Conservation (phyloP, 495 filamentous ascomycete species). For the Neurospora terricola region DNA sequence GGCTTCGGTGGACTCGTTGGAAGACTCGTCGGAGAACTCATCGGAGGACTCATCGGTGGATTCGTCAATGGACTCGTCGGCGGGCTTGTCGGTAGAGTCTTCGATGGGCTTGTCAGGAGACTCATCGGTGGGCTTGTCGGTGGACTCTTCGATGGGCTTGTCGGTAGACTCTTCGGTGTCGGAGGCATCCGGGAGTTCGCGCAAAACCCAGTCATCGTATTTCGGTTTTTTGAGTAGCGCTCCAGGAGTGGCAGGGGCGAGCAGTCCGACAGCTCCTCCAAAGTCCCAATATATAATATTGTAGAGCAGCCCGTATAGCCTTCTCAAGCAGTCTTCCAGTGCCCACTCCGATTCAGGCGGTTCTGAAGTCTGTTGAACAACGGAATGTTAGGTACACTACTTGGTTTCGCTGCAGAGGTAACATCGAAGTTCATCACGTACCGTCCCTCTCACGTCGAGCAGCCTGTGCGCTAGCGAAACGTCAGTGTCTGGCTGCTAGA, state of each 20-base stretch:
- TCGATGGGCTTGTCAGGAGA: neutral
- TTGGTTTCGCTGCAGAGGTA: neutral
- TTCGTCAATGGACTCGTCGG: neutral
- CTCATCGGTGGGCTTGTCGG: neutral
- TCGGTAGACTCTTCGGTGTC: neutral
- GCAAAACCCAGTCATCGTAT: neutral
- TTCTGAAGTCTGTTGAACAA: neutral
- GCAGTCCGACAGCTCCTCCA: neutral
- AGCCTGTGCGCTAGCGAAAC: neutral
- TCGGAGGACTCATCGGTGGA: neutral
- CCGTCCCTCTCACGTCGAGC: neutral
- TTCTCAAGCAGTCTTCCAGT: neutral
- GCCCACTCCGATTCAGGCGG: neutral
- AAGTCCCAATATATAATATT: neutral
- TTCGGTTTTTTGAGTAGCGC: neutral
- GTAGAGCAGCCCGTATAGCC: neutral
- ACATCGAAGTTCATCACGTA: neutral
- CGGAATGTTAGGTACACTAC: neutral
- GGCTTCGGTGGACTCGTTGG: neutral
- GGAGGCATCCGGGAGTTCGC: neutral
- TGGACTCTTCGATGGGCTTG: neutral
- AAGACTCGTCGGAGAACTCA: neutral
- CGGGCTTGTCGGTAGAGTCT: neutral
- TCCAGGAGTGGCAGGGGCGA: neutral
- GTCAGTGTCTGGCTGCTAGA: neutral